Percentiles rank a stretch among this genome's conserved stretches.
Conservation (phyloP, 1,139 yeast genomes). For the Geotrichum candidum region DNA sequence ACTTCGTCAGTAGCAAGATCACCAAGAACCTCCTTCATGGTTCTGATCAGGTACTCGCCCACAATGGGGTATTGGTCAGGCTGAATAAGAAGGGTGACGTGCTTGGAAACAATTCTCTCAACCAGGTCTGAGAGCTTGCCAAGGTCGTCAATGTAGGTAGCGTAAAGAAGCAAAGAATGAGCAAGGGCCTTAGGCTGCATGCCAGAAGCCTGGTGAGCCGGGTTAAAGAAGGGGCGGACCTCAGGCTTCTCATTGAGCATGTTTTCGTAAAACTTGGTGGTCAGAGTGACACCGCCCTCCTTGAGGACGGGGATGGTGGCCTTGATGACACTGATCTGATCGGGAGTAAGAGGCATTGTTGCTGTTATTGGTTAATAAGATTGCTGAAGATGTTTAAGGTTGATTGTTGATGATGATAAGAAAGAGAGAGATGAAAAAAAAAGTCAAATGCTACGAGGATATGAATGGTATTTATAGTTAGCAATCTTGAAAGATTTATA, state of each 20-base stretch:
- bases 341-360: slow-evolving; percentile 24
- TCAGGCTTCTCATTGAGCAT: slow-evolving; percentile 52
- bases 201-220: slow-evolving; percentile 49
- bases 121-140: slow-evolving; percentile 51
- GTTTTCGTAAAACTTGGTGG: slow-evolving; percentile 48
- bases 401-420: background rate
- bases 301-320: slow-evolving; percentile 57
- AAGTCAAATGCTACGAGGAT: background rate
- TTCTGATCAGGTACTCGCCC: slow-evolving; percentile 49
- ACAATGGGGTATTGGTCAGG: slow-evolving; percentile 65
- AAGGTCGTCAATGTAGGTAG: slow-evolving; percentile 57
- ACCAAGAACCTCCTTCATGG: slow-evolving; percentile 54
- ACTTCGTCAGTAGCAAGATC: slow-evolving; percentile 53
- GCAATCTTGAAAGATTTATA: background rate
- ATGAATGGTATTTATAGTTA: background rate
- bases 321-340: slow-evolving; percentile 42
- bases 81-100: slow-evolving; percentile 55
- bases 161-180: slow-evolving; percentile 55
- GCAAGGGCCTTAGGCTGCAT: slow-evolving; percentile 64
- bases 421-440: background rate
- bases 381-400: background rate
- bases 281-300: slow-evolving; percentile 50
- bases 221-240: slow-evolving; percentile 56
- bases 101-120: slow-evolving; percentile 56
- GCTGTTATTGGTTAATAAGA: background rate